These are phyloP conservation scores for Oryza meridionalis DNA, from an alignment of 176 grass and related monocot species.

Conservation along the genomic window DNA sequence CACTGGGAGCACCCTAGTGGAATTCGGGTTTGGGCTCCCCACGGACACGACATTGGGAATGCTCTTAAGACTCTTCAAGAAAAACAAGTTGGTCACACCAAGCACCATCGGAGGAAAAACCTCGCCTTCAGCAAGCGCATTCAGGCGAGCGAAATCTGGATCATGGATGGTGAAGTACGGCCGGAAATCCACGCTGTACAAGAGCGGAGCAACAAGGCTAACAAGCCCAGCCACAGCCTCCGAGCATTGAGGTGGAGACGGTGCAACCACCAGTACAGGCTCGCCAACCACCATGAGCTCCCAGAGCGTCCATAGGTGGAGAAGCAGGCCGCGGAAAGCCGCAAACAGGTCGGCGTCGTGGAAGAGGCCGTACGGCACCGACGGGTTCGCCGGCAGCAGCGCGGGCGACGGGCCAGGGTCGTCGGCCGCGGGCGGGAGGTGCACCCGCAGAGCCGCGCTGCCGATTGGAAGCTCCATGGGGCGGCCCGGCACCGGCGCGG, in stretches of 20 bases:
- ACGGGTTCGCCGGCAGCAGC: constrained; percentile 54
- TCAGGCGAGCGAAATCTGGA: constrained; percentile 81
- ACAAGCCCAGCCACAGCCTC: constrained; percentile 86
- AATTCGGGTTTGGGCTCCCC: constrained; percentile 75
- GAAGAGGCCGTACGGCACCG: constrained; percentile 82
- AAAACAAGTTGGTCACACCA: constrained; percentile 95
- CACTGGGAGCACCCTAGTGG: constrained; percentile 60
- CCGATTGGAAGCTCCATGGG: constrained; percentile 90
- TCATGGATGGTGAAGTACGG: constrained; percentile 99
- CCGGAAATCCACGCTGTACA: constrained; percentile 78
- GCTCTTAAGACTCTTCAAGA: constrained; percentile 80
- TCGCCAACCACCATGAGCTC: constrained; percentile 85
- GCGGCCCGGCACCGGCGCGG: constrained; percentile 51
- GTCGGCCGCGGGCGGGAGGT: constrained; percentile 66
- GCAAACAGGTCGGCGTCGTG: constrained; percentile 90
- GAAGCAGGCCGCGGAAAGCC: constrained; percentile 74
- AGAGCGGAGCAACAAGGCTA: constrained; percentile 87
- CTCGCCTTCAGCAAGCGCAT: constrained; percentile 69
- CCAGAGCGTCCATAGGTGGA: constrained; percentile 96
- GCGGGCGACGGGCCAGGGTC: constrained; percentile 51
- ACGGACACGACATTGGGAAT: constrained; percentile 82
- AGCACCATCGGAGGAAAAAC: constrained; percentile 84
- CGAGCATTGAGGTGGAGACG: constrained; percentile 87
- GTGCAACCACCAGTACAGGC: constrained; percentile 76
- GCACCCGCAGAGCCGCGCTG: constrained; percentile 71